These are phyloP conservation scores for Russula sp. DNA, from an alignment of 768 basidiomycete genomes.

Conservation along the genomic window DNA sequence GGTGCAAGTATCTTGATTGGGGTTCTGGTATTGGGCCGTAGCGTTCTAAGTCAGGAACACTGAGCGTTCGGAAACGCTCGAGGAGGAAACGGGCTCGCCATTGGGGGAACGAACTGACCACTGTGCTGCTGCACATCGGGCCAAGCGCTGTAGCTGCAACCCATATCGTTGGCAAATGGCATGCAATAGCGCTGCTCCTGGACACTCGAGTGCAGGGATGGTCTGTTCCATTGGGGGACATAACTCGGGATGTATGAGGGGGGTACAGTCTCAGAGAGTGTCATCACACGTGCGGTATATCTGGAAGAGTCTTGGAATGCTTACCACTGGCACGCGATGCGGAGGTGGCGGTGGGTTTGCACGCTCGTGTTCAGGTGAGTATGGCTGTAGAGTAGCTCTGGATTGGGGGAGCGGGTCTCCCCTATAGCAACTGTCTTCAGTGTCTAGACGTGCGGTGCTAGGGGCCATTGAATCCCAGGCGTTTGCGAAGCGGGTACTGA, in stretches of 20 bases:
- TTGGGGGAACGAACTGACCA: background rate
- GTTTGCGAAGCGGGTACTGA: background rate
- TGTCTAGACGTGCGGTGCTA: background rate
- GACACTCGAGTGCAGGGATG: background rate
- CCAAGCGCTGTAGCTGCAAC: background rate
- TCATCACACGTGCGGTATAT: background rate
- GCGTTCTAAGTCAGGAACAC: background rate
- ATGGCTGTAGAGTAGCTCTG: background rate
- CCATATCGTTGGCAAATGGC: background rate
- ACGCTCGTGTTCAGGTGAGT: background rate
- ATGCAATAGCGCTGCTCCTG: background rate
- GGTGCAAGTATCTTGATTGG: background rate
- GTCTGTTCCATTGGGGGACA: conserved; percentile 4
- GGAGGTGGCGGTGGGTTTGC: background rate
- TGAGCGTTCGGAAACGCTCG: background rate
- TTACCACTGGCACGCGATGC: background rate
- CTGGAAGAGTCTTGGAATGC: background rate
- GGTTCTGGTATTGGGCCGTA: background rate
- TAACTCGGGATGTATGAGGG: background rate
- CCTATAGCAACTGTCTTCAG: background rate
- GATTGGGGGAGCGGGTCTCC: background rate
- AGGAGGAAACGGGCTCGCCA: background rate
- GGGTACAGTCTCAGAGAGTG: background rate
- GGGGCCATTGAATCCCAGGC: background rate
- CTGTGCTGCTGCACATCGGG: background rate